These are phyloP conservation scores for Phoma sp. DNA, from an alignment of 2,329 filamentous ascomycete genomes.

Conservation along the genomic window DNA sequence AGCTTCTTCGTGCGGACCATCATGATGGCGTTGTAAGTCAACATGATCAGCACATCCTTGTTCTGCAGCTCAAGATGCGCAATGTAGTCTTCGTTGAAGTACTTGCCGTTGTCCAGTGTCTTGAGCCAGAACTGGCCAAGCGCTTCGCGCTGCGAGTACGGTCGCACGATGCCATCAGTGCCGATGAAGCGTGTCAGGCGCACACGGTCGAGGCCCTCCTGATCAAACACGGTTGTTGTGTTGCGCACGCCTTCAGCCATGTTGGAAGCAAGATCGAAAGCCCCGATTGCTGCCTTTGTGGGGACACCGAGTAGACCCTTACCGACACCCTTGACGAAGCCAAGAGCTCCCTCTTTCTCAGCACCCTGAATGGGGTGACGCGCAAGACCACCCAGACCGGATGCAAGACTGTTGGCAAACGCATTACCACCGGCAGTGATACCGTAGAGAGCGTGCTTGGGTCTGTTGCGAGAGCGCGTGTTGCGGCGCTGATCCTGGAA, in stretches of 20 bases:
- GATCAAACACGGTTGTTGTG: constrained; percentile 97
- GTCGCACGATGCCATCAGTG: constrained; percentile 88
- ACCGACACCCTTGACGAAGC: constrained; percentile 97
- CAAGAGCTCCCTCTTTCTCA: constrained; percentile 90
- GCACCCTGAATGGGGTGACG: constrained; percentile 94
- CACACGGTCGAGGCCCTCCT: constrained; percentile 90
- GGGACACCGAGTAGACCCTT: constrained; percentile 94
- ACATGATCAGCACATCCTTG: constrained; percentile 82
- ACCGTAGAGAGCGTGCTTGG: constrained; percentile 96
- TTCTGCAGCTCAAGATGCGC: constrained; percentile 90
- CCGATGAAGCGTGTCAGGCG: constrained; percentile 93
- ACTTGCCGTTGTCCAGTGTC: constrained; percentile 95
- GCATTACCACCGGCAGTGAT: constrained; percentile 95
- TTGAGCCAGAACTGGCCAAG: constrained; percentile 99
- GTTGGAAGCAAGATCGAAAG: constrained; percentile 95
- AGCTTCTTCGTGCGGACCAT: constrained; percentile 86
- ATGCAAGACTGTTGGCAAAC: constrained; percentile 89
- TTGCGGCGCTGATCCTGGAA: constrained; percentile 97
- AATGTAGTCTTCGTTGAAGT: constrained; percentile 97
- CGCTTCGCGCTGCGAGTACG: constrained; percentile 92
- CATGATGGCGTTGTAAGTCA: constrained; percentile 73
- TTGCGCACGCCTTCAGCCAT: constrained; percentile 97
- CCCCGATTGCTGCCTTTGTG: constrained; percentile 95
- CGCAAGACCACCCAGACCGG: constrained; percentile 90
- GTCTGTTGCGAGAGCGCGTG: constrained; percentile 87